These are phyloP conservation scores for Flagelloscypha sp. DNA, from an alignment of 768 basidiomycete genomes.

Conservation along the genomic window DNA sequence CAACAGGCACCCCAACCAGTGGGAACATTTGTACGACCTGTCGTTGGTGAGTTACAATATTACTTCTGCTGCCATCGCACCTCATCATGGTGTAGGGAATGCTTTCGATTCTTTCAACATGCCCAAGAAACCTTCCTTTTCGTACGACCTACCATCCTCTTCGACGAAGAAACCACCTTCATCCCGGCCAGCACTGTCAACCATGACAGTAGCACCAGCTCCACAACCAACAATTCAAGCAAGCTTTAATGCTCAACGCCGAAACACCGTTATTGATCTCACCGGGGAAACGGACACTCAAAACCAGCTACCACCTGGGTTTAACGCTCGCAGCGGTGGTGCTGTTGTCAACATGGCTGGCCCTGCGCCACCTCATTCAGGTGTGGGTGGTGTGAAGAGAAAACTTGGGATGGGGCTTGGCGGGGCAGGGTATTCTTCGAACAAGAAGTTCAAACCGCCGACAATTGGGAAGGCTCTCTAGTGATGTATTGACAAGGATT, in stretches of 20 bases:
- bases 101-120: neutral
- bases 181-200: neutral
- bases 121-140: neutral
- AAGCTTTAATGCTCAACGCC: neutral
- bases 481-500: constrained; percentile 8
- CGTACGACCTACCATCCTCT: constrained; percentile 2
- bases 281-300: neutral
- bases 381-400: constrained; percentile 34
- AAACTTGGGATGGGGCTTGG: constrained; percentile 56
- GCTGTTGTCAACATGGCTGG: too few relatives aligned
- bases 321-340: too few relatives aligned
- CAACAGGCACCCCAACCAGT: neutral
- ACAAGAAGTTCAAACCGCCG: constrained; percentile 67
- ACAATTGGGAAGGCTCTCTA: too few relatives aligned
- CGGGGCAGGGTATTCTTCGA: constrained; percentile 43
- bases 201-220: constrained; percentile 2
- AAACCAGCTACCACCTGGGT: neutral
- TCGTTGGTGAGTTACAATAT: neutral
- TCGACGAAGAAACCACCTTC: constrained; percentile 1
- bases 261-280: neutral
- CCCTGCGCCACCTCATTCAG: constrained; percentile 1
- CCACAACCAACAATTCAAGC: neutral
- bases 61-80: constrained; percentile 2
- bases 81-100: constrained; percentile 1
- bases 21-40: neutral